Evolutionary conservation across 2,329 filamentous ascomycete species (phyloP), one percentile per base, ranked within the genome.

Genomic region (Amylocarpus encephaloides): DNA sequence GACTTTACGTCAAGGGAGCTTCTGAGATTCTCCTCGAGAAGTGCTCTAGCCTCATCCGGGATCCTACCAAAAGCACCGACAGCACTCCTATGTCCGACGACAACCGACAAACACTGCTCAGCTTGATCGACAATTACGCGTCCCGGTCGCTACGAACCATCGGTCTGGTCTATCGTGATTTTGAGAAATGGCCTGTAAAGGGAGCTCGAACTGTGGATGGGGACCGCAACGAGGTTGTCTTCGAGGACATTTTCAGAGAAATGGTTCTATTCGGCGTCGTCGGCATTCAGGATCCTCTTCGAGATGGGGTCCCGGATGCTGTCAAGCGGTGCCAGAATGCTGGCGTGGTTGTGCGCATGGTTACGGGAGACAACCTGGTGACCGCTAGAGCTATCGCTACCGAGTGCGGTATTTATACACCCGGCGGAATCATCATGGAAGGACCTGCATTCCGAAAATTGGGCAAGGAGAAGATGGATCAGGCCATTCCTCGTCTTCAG

Each of bases 211-310:
- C 68, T 15, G 64, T 75, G 30, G 79, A 84, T 54, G 82, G 85
- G 52, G 81, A 86, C 7, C 64, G 63, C 6, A 76, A 74, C 18
- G 76, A 84, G 51, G 82, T 79, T 15, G 72, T 82, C 4, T 86
- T 91, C 52, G 78, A 83, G 13, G 78, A 82, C 51, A 66, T 91
- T 2, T 86, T 88, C 66, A 75, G 77, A 46, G 75, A 86, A 48
- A 88, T 92, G 79, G 82, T 78, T 4, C 86, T 89, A 70, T 70
- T 89, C 57, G 81, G 82, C 15, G 72, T 88, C 36, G 82, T 86
- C 43, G 85, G 85, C 59, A 88, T 89, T 62, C 83, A 88, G 63
- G 85, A 89, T 65, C 85, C 85, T 32, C 77, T 88, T 15, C 74
- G 85, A 49, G 74, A 77, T 5, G 83, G 83, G 57, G 85, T 88